phyloP scores from a whole-genome alignment of 305 asterid genomes.

The Fraxinus sp. region DNA sequence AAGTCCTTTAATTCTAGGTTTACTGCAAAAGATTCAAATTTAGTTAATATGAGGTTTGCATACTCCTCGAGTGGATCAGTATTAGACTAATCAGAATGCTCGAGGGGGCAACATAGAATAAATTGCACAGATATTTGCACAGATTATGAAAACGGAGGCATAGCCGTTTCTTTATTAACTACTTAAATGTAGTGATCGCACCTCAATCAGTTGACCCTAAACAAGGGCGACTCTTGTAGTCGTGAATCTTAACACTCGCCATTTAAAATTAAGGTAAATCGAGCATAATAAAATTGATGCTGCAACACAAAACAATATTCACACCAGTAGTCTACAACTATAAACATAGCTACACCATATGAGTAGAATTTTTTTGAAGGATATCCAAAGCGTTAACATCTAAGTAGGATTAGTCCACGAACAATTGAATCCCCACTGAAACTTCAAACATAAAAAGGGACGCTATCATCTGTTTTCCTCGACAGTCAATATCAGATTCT shows the following conservation, averaged over 20 bases:
- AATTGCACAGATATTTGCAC: neutral
- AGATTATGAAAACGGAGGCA: neutral
- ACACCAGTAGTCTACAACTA: neutral
- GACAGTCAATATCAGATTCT: neutral
- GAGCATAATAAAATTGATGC: neutral
- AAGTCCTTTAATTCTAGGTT: neutral
- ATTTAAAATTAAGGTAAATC: neutral
- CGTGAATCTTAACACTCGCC: neutral
- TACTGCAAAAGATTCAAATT: neutral
- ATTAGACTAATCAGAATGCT: neutral
- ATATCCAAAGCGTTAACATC: neutral
- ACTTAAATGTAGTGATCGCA: neutral
- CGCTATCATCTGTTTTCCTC: neutral
- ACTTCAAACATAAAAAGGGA: neutral
- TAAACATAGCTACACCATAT: neutral
- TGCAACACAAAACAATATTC: neutral
- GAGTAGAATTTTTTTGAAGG: neutral
- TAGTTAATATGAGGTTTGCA: neutral
- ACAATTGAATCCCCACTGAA: neutral
- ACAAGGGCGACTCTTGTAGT: neutral
- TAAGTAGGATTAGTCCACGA: neutral
- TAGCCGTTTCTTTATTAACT: neutral
- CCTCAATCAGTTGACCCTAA: neutral
- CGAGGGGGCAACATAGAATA: neutral
- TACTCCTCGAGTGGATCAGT: neutral